These are phyloP conservation scores for Magnaporthiopsis poae DNA, from an alignment of 2,329 filamentous ascomycete genomes.

Conservation along the genomic window DNA sequence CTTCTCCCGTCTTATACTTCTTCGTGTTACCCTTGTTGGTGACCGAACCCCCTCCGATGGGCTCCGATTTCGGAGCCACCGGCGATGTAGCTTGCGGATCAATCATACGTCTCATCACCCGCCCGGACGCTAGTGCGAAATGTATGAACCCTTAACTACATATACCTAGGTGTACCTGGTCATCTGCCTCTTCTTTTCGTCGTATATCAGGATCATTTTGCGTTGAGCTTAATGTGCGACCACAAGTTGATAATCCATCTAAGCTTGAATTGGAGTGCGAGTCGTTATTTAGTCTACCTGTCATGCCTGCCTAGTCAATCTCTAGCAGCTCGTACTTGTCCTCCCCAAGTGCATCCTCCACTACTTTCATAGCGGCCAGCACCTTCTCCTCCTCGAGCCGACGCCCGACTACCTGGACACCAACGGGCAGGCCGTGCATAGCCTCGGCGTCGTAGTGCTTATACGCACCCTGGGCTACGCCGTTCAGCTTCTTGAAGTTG, in stretches of 20 bases:
- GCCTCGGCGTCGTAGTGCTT: conserved; percentile 70
- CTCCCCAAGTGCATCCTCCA: conserved; percentile 63
- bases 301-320: conserved; percentile 26
- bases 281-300: neutral
- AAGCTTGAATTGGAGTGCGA: neutral
- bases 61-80: conserved; percentile 12
- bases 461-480: conserved; percentile 72
- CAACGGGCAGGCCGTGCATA: conserved; percentile 84
- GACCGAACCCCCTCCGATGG: neutral
- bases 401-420: conserved; percentile 71
- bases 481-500: conserved; percentile 58
- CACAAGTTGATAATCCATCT: neutral
- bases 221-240: neutral
- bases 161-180: neutral
- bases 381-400: conserved; percentile 83
- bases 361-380: conserved; percentile 64
- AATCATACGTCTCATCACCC: neutral
- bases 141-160: neutral
- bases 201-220: neutral
- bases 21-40: conserved; percentile 3
- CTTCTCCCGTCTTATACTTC: neutral
- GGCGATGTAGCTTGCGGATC: neutral
- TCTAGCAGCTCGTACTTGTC: conserved; percentile 43
- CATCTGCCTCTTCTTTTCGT: neutral
- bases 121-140: neutral